A percentile compares a stretch with the other conserved stretches of the same genome.
Evolutionary conservation across 2,329 filamentous ascomycete genomes (phyloP).

Genomic region (Diaporthe citrichinensis): DNA sequence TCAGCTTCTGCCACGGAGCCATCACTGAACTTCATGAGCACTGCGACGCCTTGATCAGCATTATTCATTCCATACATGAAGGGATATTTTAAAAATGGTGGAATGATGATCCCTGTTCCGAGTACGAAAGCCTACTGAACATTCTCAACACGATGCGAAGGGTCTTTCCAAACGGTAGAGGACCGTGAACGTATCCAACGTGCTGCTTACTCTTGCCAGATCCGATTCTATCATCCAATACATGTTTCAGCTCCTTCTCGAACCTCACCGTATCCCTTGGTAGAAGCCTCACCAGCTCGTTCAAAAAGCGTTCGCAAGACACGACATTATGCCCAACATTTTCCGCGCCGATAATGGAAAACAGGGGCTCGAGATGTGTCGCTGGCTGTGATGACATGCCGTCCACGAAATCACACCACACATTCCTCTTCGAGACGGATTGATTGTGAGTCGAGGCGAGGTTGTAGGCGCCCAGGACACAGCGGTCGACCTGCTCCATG

Average conservation of each 20-base stretch:
- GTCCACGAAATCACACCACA: conserved; percentile 49
- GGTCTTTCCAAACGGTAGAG: conserved; percentile 9
- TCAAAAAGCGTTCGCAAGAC: conserved; percentile 47
- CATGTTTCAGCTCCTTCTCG: conserved; percentile 48
- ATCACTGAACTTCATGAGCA: conserved; percentile 45
- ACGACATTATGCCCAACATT: conserved; percentile 44
- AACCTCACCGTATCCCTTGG: conserved; percentile 45
- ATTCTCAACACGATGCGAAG: neutral
- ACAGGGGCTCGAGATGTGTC: conserved; percentile 41
- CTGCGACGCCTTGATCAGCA: conserved; percentile 8
- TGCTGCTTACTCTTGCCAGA: conserved; percentile 34
- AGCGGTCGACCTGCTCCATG: conserved; percentile 49
- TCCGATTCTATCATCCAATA: conserved; percentile 46
- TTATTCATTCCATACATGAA: neutral
- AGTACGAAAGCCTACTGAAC: neutral
- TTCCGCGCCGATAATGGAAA: conserved; percentile 42
- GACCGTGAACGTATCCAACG: conserved; percentile 5
- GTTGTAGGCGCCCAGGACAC: conserved; percentile 48
- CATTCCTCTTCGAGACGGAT: conserved; percentile 42
- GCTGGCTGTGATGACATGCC: conserved; percentile 42
- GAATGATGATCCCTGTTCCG: neutral
- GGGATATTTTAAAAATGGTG: neutral
- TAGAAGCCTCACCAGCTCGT: conserved; percentile 47
- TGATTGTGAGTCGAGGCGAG: conserved; percentile 48
- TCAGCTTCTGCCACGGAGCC: conserved; percentile 49